Evolutionary conservation across 176 grass and related monocot species (phyloP).

Genomic region (Oryza officinalis): DNA sequence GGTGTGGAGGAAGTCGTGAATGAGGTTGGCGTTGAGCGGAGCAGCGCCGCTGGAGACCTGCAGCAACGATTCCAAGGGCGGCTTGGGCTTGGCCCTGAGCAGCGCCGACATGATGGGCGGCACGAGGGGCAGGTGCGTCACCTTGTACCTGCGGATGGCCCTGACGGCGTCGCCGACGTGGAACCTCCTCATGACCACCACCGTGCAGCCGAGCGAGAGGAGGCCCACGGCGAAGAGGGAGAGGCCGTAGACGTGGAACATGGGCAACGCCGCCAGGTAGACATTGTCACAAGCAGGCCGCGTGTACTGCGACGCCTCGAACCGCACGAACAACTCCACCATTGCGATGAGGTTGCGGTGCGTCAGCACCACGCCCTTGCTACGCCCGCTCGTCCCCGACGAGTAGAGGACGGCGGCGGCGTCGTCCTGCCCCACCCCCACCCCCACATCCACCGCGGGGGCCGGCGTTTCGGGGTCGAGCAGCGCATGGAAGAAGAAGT

Average conservation of each 20-base stretch:
- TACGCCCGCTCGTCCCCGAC: neutral
- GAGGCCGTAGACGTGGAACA: constrained; percentile 96
- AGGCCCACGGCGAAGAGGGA: constrained; percentile 76
- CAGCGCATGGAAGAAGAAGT: constrained; percentile 59
- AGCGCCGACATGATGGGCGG: constrained; percentile 70
- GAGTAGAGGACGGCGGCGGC: neutral
- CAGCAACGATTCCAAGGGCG: constrained; percentile 44
- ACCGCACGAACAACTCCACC: constrained; percentile 68
- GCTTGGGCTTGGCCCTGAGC: constrained; percentile 27
- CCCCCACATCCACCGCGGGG: neutral
- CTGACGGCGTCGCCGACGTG: constrained; percentile 40
- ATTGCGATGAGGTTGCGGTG: constrained; percentile 61
- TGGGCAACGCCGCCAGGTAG: constrained; percentile 74
- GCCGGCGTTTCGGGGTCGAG: neutral
- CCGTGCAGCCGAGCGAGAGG: constrained; percentile 63
- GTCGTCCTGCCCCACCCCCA: neutral
- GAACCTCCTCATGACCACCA: constrained; percentile 84
- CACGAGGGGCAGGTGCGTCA: constrained; percentile 79
- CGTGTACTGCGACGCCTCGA: constrained; percentile 68
- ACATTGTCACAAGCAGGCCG: constrained; percentile 60
- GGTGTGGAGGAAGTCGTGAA: constrained; percentile 54
- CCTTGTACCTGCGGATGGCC: constrained; percentile 48
- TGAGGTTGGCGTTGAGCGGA: constrained; percentile 34
- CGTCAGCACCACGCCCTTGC: constrained; percentile 60
- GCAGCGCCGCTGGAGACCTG: constrained; percentile 80